Percentiles rank a stretch among this genome's conserved stretches.
phyloP scores from a whole-genome alignment of 352 stramenopile genomes.

The Pythium diclinum region DNA sequence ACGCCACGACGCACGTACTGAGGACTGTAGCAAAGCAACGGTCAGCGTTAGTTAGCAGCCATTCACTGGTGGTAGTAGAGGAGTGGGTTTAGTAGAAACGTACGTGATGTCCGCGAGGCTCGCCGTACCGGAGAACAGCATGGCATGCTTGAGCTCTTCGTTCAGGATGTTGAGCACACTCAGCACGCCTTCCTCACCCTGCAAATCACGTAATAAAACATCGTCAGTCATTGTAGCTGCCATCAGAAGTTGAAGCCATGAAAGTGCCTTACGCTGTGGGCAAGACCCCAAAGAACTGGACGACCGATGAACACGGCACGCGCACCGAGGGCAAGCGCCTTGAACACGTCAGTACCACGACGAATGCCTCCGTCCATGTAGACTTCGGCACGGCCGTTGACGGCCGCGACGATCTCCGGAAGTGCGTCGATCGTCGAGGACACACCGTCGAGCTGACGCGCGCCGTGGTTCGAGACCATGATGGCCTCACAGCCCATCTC shows the following conservation, averaged over 20 bases:
- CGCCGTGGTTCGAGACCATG: conserved; percentile 94
- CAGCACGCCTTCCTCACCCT: conserved; percentile 85
- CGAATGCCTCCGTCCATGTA: conserved; percentile 94
- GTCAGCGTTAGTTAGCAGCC: background rate
- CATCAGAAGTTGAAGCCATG: background rate
- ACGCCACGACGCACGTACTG: conserved; percentile 34
- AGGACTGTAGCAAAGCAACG: conserved; percentile 20
- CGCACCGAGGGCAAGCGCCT: conserved; percentile 92
- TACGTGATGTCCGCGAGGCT: conserved; percentile 73
- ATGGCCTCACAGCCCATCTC: conserved; percentile 90
- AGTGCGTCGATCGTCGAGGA: conserved; percentile 91
- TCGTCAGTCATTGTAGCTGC: background rate
- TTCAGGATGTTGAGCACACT: conserved; percentile 90
- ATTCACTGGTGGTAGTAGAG: background rate
- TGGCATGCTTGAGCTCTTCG: conserved; percentile 91
- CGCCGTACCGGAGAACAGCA: conserved; percentile 81
- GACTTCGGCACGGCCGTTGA: conserved; percentile 83
- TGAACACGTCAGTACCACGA: conserved; percentile 94
- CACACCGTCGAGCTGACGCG: conserved; percentile 89
- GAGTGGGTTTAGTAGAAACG: conserved; percentile 10
- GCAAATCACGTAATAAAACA: background rate
- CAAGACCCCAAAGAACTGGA: conserved; percentile 93
- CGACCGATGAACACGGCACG: conserved; percentile 94
- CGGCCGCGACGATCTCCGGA: conserved; percentile 85
- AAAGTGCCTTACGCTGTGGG: conserved; percentile 66